Base-by-base conservation (phyloP, 805 yeast genomes). In the Yamadazyma tumulicola region DNA sequence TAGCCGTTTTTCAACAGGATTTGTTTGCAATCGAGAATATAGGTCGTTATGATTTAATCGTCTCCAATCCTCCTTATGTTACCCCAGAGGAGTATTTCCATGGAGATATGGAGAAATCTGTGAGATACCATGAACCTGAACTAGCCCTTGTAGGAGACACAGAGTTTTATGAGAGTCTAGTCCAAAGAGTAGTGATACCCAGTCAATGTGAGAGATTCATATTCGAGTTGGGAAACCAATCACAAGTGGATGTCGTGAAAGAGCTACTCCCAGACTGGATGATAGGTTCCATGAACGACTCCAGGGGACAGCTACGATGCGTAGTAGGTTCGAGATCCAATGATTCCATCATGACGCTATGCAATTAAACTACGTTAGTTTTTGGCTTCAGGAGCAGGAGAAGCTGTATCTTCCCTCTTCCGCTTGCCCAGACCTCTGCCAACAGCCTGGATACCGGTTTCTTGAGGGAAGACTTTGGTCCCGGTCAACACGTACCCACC, bases 21-120 rank as follows among this genome's bases (percentile, higher is more conserved):
- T 13, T 43, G 3, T 40, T 43, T 19, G 3, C 18, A 2, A 19
- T 18, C 11, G 5, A 12, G 6, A 33, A 26, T 5, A 11, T 23
- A 6, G 20, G 15, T n/a, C 9, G 26, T 2, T 52, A 65, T 12
- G 83, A 81, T 39, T 35, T 91, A 3, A 51, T 93, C 1, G 72
- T 81, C 0, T 76, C 95, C n/a, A 91, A 91, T 47, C 98, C 98
- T 1, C 98, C 98, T 0, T 91, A 91, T 51, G 80, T 89, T 5
- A 77, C 85, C 0, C 6, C 19, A 2, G 30, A 42, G 0, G 78
- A 79, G 31, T 72, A 72, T 48, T 41, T 41, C 7, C 48, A 56
- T 4, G 52, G 55, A 24, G 78, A 76, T 3, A 75, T 79, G 0
- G 83, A 78, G 37, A 52, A 49, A 29, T 82, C 95, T 0, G 97